These are phyloP conservation scores for Venturia aucupariae DNA, from an alignment of 2,329 filamentous ascomycete genomes.

Conservation along the genomic window DNA sequence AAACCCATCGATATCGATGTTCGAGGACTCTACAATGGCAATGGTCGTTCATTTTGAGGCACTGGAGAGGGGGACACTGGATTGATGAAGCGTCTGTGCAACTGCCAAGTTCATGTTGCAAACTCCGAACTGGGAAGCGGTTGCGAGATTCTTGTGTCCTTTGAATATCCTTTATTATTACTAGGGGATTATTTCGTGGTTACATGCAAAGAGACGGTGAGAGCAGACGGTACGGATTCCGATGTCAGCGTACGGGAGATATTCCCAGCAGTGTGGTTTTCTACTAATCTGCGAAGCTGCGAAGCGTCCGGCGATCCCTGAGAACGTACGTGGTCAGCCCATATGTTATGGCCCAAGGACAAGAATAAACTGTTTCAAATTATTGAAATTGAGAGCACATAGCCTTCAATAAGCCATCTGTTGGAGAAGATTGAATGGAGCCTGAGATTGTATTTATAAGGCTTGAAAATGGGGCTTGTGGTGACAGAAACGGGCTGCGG, in stretches of 20 bases:
- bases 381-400: too few relatives aligned
- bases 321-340: background rate
- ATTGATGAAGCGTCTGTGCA: too few relatives aligned
- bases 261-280: background rate
- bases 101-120: background rate
- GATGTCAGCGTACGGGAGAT: background rate
- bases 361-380: too few relatives aligned
- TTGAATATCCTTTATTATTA: too few relatives aligned
- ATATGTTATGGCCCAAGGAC: too few relatives aligned
- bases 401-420: too few relatives aligned
- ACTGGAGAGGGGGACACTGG: too few relatives aligned
- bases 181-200: background rate
- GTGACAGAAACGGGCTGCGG: background rate
- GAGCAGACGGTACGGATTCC: background rate
- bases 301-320: background rate
- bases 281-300: too few relatives aligned
- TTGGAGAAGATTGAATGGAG: background rate
- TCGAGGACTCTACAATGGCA: too few relatives aligned
- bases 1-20: too few relatives aligned
- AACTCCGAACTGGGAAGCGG: background rate
- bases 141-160: background rate
- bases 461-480: background rate
- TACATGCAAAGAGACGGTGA: conserved; percentile 5
- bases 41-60: too few relatives aligned
- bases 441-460: background rate